These are phyloP conservation scores for Ligustrum vulgare DNA, from an alignment of 257 asterid genomes.

Conservation along the genomic window DNA sequence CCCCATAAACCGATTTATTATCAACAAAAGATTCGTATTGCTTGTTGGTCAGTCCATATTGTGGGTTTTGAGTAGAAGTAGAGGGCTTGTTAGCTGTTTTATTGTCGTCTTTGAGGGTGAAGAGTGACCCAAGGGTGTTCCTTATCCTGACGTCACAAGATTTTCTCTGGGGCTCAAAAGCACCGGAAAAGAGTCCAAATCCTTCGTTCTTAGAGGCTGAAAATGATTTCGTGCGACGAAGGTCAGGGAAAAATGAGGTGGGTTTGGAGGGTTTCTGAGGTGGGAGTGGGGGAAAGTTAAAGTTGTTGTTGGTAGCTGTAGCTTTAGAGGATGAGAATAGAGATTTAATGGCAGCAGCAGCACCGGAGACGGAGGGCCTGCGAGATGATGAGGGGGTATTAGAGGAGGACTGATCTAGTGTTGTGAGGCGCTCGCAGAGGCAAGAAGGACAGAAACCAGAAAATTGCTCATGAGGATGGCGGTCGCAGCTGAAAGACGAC, in stretches of 20 bases:
- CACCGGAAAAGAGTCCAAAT: constrained; percentile 33
- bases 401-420: constrained; percentile 61
- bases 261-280: constrained; percentile 52
- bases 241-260: constrained; percentile 58
- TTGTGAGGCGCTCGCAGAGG: constrained; percentile 83
- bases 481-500: constrained; percentile 84
- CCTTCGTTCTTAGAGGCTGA: constrained; percentile 90
- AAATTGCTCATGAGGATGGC: constrained; percentile 78
- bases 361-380: constrained; percentile 58
- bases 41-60: constrained; percentile 18
- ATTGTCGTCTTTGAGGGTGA: constrained; percentile 50
- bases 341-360: constrained; percentile 69
- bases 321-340: constrained; percentile 44
- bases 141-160: constrained; percentile 86
- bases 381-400: constrained; percentile 69
- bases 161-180: constrained; percentile 77
- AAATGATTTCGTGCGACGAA: constrained; percentile 81
- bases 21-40: constrained; percentile 26
- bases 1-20: constrained; percentile 50
- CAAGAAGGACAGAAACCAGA: constrained; percentile 85
- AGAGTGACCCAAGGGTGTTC: constrained; percentile 59
- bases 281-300: constrained; percentile 32
- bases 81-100: constrained; percentile 16
- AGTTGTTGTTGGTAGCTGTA: constrained; percentile 10
- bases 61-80: constrained; percentile 21